Base-by-base conservation (phyloP, 1,284 basidiomycete genomes). In the Ustilago shanxiensis region DNA sequence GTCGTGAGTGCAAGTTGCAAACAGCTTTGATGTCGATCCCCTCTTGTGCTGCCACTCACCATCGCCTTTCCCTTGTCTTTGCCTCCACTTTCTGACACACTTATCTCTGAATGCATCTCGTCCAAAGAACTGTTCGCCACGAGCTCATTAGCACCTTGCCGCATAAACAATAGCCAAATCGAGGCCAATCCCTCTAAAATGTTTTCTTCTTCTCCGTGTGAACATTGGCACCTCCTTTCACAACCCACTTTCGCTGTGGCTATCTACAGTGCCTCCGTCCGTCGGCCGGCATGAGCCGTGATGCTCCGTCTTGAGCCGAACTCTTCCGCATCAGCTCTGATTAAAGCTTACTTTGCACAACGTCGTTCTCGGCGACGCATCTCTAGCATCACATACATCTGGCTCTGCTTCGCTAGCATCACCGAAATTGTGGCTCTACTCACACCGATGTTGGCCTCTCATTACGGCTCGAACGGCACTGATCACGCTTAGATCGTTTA, bases 301-400 rank as follows among this genome's bases (percentile, higher is more conserved):
- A 20, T 8, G 7, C 20, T 4, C 20, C 20, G 41, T 20, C n/a
- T 20, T 13, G 45, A 41, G 47, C 57, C 13, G 28, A n/a, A 14
- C 24, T 11, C 6, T n/a, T 39, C 26, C 49, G 35, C n/a, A 10
- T 18, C 20, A 39, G 8, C 16, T 29, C 24, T 39, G n/a, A 10
- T 16, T 18, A 14, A 14, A 39, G 18, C n/a, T n/a, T 47, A 53
- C 51, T 37, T 14, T 47, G 60, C 41, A 54, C 28, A 18, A 33
- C 51, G n/a, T 44, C 39, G 51, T 45, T 59, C 47, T 51, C 45
- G 57, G 47, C 57, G 47, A 51, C 24, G 47, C 44, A 28, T 56
- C 39, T 20, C 52, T 37, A 54, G 52, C 16, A 13, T 54, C 16
- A 29, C 35, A 20, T 39, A 20, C 20, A 44, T 31, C 35, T 31